phyloP scores from a whole-genome alignment of 2,329 filamentous ascomycete genomes.

The Xylariaceae sp. region DNA sequence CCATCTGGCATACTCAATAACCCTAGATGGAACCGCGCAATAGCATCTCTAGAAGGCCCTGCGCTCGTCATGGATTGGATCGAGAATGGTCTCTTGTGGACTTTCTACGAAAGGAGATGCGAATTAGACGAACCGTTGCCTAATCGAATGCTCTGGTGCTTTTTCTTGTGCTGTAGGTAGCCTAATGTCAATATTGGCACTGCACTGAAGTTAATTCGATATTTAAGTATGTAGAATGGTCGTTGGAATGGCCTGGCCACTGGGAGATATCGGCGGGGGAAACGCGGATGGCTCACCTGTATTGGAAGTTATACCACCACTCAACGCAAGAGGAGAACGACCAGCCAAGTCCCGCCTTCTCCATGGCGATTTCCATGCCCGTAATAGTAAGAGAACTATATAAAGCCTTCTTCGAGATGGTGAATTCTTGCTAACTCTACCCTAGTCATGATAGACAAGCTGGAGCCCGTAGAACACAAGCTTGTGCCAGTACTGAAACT shows the following conservation, averaged over 20 bases:
- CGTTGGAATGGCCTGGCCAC: slow-evolving; percentile 32
- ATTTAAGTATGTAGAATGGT: slow-evolving; percentile 33
- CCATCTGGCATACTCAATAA: slow-evolving; percentile 15
- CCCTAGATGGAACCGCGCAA: background rate
- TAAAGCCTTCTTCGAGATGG: background rate
- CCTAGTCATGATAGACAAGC: slow-evolving; percentile 33
- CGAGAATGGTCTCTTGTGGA: slow-evolving; percentile 27
- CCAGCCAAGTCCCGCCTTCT: slow-evolving; percentile 24
- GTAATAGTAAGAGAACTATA: slow-evolving; percentile 28
- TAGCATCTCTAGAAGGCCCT: slow-evolving; percentile 12
- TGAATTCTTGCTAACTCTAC: background rate
- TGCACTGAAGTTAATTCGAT: background rate
- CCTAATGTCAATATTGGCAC: no score
- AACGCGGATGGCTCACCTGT: background rate
- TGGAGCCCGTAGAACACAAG: slow-evolving; percentile 26
- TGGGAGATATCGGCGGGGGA: background rate
- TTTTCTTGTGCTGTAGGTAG: slow-evolving; percentile 34
- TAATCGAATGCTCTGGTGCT: slow-evolving; percentile 35
- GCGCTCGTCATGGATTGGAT: slow-evolving; percentile 33
- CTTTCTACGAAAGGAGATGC: slow-evolving; percentile 19
- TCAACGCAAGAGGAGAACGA: background rate
- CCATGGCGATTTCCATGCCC: slow-evolving; percentile 31
- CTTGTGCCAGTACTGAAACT: slow-evolving; percentile 29
- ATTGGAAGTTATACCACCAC: slow-evolving; percentile 23
- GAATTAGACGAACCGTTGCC: slow-evolving; percentile 28